A percentile compares a stretch with the other conserved stretches of the same genome.
Conservation (phyloP, 2,329 filamentous ascomycete species). For the Aspergillus amoenus region DNA sequence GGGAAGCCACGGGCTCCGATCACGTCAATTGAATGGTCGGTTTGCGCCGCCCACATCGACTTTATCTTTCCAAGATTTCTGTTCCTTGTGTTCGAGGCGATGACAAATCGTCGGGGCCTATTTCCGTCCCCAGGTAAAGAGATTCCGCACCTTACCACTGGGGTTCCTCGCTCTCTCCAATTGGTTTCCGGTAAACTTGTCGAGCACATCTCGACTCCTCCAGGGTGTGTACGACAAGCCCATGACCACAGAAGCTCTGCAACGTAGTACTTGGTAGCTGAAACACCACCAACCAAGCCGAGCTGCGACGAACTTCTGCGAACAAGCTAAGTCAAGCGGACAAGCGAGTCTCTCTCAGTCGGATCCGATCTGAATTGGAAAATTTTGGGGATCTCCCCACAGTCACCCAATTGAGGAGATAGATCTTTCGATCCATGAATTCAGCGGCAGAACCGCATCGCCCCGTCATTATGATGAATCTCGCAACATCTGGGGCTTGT, state of each 20-base stretch:
- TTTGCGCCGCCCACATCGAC: not conserved
- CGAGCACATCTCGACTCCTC: not conserved
- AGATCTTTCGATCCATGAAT: not conserved
- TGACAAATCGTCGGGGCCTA: not conserved
- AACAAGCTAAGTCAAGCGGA: no score
- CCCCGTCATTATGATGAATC: not conserved
- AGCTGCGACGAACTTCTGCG: no score
- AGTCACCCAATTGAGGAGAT: not conserved
- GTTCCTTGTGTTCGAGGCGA: not conserved
- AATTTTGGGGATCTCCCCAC: not conserved
- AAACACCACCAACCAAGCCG: no score
- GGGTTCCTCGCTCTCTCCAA: not conserved
- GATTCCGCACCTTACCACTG: not conserved
- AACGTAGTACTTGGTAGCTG: not conserved
- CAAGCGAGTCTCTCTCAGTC: no score
- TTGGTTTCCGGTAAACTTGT: not conserved
- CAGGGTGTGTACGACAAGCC: not conserved
- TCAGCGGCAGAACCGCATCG: not conserved
- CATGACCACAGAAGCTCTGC: not conserved
- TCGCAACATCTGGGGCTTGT: not conserved
- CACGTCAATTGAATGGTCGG: slow-evolving; percentile 7
- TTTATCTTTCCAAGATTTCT: not conserved
- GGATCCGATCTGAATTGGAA: no score
- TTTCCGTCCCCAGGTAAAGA: not conserved
- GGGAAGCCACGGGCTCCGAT: slow-evolving; percentile 9